Evolutionary conservation across 805 yeast species (phyloP).

Genomic region (Monosporozyma servazzii): DNA sequence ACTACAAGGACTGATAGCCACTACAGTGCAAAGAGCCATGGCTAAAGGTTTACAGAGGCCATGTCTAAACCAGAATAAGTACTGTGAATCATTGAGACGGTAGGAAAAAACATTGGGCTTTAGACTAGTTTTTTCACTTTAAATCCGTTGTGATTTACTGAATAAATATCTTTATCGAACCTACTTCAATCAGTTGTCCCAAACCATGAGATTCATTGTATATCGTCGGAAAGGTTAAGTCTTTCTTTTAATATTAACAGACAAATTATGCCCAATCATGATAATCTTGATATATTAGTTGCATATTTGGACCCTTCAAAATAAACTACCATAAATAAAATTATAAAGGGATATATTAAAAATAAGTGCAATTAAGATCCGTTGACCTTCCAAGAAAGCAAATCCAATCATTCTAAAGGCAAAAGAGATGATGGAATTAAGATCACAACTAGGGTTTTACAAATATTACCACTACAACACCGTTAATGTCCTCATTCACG

Average conservation of each 20-base stretch:
- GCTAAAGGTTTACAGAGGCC: too few relatives aligned
- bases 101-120: too few relatives aligned
- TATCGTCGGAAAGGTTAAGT: too few relatives aligned
- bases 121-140: too few relatives aligned
- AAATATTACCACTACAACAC: constrained; percentile 44
- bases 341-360: neutral
- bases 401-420: neutral
- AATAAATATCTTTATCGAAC: neutral
- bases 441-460: constrained; percentile 49
- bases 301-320: neutral
- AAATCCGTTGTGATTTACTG: neutral
- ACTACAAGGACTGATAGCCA: too few relatives aligned
- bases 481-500: constrained; percentile 65
- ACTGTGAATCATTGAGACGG: too few relatives aligned
- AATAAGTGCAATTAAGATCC: neutral
- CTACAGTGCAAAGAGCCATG: too few relatives aligned
- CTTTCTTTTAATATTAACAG: neutral
- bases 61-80: too few relatives aligned
- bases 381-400: neutral
- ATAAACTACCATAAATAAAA: neutral
- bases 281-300: neutral
- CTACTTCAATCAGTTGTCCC: neutral
- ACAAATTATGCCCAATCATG: neutral
- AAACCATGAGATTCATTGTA: neutral
- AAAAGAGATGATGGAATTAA: constrained; percentile 11